Evolutionary conservation across 805 yeast species (phyloP).

Genomic region (Ogataea glucozyma): DNA sequence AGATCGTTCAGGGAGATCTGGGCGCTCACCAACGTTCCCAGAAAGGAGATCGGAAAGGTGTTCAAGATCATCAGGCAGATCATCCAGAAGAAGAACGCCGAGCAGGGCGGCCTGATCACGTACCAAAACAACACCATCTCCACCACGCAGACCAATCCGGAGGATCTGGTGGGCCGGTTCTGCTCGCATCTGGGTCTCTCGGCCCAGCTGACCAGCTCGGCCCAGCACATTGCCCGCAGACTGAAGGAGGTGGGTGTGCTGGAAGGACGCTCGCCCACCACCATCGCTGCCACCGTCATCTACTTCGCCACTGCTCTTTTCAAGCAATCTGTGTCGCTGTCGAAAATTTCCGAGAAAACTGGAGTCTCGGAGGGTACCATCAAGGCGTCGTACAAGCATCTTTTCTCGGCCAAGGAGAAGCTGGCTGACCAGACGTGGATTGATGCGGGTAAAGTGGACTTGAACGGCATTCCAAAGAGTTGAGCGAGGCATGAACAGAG

Average conservation of each 20-base stretch:
- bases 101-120: constrained; percentile 43
- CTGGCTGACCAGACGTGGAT: constrained; percentile 80
- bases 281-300: constrained; percentile 96
- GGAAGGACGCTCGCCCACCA: constrained; percentile 95
- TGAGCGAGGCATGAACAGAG: constrained; percentile 1
- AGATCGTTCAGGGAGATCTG: constrained; percentile 95
- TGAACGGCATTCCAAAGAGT: constrained; percentile 28
- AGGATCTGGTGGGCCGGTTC: constrained; percentile 91
- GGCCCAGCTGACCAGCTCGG: constrained; percentile 84
- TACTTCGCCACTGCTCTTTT: constrained; percentile 93
- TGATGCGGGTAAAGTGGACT: constrained; percentile 60
- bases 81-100: constrained; percentile 55
- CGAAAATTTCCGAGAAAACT: constrained; percentile 84
- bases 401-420: constrained; percentile 70
- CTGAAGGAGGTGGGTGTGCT: constrained; percentile 90
- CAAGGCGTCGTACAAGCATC: constrained; percentile 82
- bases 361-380: constrained; percentile 98
- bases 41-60: constrained; percentile 91
- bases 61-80: constrained; percentile 74
- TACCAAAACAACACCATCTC: constrained; percentile 50
- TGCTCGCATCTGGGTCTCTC: constrained; percentile 91
- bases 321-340: constrained; percentile 71
- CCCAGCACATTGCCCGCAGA: constrained; percentile 87
- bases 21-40: constrained; percentile 90
- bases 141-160: constrained; percentile 87